Evolutionary conservation across 331 rosid genomes (phyloP).

Genomic region (Rosa hybrid): DNA sequence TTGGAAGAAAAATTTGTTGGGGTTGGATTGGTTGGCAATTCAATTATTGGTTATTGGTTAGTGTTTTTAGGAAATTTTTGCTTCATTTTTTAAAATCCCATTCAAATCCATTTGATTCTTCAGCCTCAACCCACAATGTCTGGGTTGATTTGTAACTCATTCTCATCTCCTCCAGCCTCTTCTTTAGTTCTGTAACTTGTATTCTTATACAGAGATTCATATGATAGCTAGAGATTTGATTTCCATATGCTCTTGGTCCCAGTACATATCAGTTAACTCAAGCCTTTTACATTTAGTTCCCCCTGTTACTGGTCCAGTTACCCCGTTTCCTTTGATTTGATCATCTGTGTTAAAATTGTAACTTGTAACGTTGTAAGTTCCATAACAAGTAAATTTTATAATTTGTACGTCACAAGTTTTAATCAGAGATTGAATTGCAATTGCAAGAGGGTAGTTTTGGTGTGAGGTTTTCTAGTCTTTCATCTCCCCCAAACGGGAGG

Average conservation of each 20-base stretch:
- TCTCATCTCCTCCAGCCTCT: not conserved
- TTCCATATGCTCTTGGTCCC: not conserved
- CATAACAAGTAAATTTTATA: not conserved
- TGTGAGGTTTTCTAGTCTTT: not conserved
- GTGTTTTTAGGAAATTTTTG: conserved; percentile 35
- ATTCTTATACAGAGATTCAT: conserved; percentile 26
- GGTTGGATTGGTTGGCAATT: conserved; percentile 48
- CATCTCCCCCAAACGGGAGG: not conserved
- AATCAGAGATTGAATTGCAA: not conserved
- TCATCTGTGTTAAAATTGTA: not conserved
- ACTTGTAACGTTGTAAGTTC: not conserved
- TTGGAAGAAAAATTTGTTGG: conserved; percentile 40
- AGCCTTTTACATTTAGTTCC: not conserved
- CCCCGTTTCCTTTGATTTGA: not conserved
- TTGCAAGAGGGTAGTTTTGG: not conserved
- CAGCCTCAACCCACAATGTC: conserved; percentile 20
- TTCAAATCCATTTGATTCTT: conserved; percentile 45
- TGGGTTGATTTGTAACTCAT: conserved; percentile 41
- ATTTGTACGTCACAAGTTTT: not conserved
- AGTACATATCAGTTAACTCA: not conserved
- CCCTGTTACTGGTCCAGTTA: not conserved
- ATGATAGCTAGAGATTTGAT: conserved; percentile 20
- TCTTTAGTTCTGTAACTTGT: conserved; percentile 26
- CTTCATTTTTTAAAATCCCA: conserved; percentile 32
- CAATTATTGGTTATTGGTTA: conserved; percentile 43